A percentile compares a stretch with the other conserved stretches of the same genome.
These are phyloP conservation scores for Pleurotus tuoliensis DNA, from an alignment of 768 basidiomycete species.

Conservation along the genomic window DNA sequence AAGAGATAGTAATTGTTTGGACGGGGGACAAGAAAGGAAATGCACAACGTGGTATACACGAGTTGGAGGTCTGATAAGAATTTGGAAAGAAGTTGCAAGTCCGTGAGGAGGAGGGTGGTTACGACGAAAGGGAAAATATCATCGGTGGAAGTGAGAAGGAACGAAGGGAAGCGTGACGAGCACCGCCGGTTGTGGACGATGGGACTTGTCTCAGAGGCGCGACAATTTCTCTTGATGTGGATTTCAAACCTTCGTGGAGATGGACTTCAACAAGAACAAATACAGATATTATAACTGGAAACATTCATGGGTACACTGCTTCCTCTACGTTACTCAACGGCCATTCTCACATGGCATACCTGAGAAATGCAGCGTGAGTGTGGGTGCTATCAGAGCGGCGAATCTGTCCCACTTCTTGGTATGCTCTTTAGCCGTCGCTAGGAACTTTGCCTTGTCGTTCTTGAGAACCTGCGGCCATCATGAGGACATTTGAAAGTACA, in stretches of 20 bases:
- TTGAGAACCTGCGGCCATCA: slow-evolving; percentile 54
- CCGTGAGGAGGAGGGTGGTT: slow-evolving; percentile 20
- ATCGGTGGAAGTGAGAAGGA: neutral
- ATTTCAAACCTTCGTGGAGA: too few relatives aligned
- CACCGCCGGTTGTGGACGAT: neutral
- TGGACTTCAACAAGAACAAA: neutral
- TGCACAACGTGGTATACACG: slow-evolving; percentile 77
- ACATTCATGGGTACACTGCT: neutral
- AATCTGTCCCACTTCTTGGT: slow-evolving; percentile 66
- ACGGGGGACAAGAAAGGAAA: slow-evolving; percentile 33
- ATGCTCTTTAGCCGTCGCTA: slow-evolving; percentile 75
- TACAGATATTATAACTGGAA: neutral
- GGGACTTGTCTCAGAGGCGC: neutral
- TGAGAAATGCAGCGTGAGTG: slow-evolving; percentile 3
- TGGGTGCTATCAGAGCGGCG: neutral
- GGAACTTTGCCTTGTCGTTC: slow-evolving; percentile 72
- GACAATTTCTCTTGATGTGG: too few relatives aligned
- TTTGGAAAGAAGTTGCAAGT: slow-evolving; percentile 23
- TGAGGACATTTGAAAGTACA: slow-evolving; percentile 3
- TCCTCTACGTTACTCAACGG: neutral
- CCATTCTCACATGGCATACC: slow-evolving; percentile 22
- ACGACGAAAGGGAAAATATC: slow-evolving; percentile 5
- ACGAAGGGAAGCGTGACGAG: neutral
- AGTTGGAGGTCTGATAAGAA: slow-evolving; percentile 39
- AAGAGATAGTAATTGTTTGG: slow-evolving; percentile 24